phyloP scores from a whole-genome alignment of 306 rosid genomes.

The Dicorynia guianensis region DNA sequence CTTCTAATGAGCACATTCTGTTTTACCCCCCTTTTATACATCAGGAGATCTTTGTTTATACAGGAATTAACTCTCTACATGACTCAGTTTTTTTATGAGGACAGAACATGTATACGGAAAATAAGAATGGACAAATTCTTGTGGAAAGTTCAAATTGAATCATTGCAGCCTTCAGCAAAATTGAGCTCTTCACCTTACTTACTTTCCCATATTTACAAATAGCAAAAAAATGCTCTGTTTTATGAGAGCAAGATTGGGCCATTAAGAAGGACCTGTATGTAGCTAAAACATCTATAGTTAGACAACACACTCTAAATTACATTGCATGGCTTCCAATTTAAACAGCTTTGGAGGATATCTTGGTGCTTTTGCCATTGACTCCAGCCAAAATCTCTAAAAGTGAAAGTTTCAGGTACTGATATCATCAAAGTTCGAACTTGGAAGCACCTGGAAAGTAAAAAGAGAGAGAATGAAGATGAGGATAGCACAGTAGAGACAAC shows the following conservation, averaged over 20 bases:
- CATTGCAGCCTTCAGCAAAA: neutral
- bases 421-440: slow-evolving; percentile 33
- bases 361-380: slow-evolving; percentile 26
- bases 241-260: neutral
- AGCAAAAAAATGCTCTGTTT: slow-evolving; percentile 24
- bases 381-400: neutral
- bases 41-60: neutral
- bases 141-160: neutral
- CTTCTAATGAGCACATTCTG: too few relatives aligned
- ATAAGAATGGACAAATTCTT: neutral
- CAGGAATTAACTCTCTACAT: neutral
- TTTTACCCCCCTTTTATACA: too few relatives aligned
- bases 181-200: neutral
- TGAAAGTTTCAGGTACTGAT: slow-evolving; percentile 5
- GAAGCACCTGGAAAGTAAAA: slow-evolving; percentile 33
- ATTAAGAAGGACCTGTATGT: neutral
- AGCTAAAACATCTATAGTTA: neutral
- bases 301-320: neutral
- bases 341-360: slow-evolving; percentile 2
- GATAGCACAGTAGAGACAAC: neutral
- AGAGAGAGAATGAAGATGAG: neutral
- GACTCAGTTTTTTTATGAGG: neutral
- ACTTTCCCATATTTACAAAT: neutral
- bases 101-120: neutral
- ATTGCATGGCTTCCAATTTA: neutral